Evolutionary conservation across 495 filamentous ascomycete species (phyloP).

Genomic region (Podospora didyma): DNA sequence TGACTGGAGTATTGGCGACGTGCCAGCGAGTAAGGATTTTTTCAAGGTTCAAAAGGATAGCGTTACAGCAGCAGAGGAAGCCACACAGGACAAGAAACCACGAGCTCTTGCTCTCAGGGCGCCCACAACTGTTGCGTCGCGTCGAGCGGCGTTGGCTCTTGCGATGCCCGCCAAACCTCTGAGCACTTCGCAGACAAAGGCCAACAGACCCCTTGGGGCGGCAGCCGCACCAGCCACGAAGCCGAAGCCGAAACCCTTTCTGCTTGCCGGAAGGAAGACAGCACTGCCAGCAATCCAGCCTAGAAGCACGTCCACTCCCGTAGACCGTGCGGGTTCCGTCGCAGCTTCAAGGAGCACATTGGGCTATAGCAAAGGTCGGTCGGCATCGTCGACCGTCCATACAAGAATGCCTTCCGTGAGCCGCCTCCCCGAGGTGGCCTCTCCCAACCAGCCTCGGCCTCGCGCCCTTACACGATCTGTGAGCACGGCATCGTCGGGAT

Average conservation of each 20-base stretch:
- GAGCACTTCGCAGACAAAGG: constrained; percentile 27
- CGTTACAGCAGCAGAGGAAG: constrained; percentile 5
- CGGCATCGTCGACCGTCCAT: constrained; percentile 46
- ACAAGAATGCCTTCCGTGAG: constrained; percentile 14
- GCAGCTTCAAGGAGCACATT: constrained; percentile 71
- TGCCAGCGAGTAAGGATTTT: constrained; percentile 25
- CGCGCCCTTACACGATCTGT: constrained; percentile 26
- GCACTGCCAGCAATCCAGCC: constrained; percentile 33
- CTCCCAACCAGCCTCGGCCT: constrained; percentile 9
- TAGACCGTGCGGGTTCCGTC: constrained; percentile 53
- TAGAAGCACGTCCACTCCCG: constrained; percentile 32
- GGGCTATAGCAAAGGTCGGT: constrained; percentile 74
- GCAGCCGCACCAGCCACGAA: constrained; percentile 16
- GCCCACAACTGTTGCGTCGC: constrained; percentile 36
- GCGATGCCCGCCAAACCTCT: constrained; percentile 33
- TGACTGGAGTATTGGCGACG: constrained; percentile 45
- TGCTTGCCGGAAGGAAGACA: constrained; percentile 41
- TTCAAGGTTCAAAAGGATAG: constrained; percentile 32
- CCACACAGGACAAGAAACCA: constrained; percentile 20
- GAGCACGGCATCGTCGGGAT: constrained; percentile 38
- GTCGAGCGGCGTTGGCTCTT: constrained; percentile 39
- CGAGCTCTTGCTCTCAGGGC: constrained; percentile 24
- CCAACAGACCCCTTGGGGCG: not conserved
- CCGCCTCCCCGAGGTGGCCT: constrained; percentile 6
- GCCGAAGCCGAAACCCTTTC: constrained; percentile 27